Evolutionary conservation across 140 eudicot species (phyloP), one percentile per base, ranked within the genome.

Genomic region (Flaveria floridana): DNA sequence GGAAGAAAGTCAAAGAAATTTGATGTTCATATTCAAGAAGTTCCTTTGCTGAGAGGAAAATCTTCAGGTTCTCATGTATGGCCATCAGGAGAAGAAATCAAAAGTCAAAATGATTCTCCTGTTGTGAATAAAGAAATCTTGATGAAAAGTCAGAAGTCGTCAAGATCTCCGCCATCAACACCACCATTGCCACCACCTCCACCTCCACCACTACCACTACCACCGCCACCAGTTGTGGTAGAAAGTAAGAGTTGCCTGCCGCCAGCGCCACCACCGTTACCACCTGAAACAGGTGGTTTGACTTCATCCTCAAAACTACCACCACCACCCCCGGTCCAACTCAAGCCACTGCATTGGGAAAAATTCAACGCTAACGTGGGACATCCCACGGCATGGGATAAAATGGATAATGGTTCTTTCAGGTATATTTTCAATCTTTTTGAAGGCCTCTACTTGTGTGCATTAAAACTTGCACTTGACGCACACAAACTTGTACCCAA

Each of bases 291-390:
- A 18, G 76, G 80, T 53, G 75, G 84, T 75, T 16, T 76, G 50
- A 53, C 80, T 79, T 82, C 89, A 13, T 48, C 89, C 34, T 73
- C 81, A 47, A 83, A 69, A 67, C 87, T 81, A 30, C 80, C 86
- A 25, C 84, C 18, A 5, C 68, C 86, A 25, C n/a, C 78, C 0
- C 85, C 85, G 77, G 92, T 90, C 82, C 91, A 88, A 80, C 80
- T 90, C 19, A 94, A 90, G 82, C 95, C 99, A 28, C 58, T 90
- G 82, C 97, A 89, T 72, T 94, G 99, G 99, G 99, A 94, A 58
- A 94, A 90, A 82, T 87, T 94, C 86, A 94, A 90, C 59, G 71
- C 89, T 53, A 81, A 90, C 41, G 86, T 68, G 19, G 85, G 84
- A 23, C 97, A 90, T 69, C 87, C 99, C 34, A 90, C 86, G 86